These are phyloP conservation scores for Penicillium angulare DNA, from an alignment of 495 filamentous ascomycete genomes.

Conservation along the genomic window DNA sequence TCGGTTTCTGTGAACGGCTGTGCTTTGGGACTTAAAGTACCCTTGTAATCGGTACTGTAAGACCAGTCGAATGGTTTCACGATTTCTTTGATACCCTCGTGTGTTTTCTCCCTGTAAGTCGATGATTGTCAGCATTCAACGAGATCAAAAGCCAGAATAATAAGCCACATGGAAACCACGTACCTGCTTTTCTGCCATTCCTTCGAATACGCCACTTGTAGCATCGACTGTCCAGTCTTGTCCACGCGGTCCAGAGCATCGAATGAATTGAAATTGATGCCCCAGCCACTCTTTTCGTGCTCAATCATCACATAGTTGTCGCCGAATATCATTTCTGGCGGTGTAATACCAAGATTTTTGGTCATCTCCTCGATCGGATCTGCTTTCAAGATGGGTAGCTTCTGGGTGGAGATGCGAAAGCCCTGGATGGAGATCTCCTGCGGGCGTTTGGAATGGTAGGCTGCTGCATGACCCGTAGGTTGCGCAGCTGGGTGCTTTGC, in stretches of 20 bases:
- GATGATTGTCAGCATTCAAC: neutral
- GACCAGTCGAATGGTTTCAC: constrained; percentile 98
- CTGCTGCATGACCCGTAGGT: constrained; percentile 17
- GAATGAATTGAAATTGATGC: constrained; percentile 75
- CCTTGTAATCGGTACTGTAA: constrained; percentile 83
- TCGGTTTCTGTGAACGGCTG: constrained; percentile 49
- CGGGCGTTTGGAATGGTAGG: constrained; percentile 31
- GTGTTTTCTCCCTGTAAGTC: constrained; percentile 66
- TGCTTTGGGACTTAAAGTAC: constrained; percentile 48
- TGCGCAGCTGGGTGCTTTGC: constrained; percentile 1
- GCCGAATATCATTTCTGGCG: constrained; percentile 98
- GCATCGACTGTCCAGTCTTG: constrained; percentile 86
- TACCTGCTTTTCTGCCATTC: constrained; percentile 84
- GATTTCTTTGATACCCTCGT: constrained; percentile 87
- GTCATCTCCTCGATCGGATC: constrained; percentile 87
- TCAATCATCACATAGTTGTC: constrained; percentile 80
- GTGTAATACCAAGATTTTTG: constrained; percentile 71
- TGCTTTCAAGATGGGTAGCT: constrained; percentile 88
- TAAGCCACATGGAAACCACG: neutral
- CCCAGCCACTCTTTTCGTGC: constrained; percentile 68
- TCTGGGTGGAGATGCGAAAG: constrained; percentile 74
- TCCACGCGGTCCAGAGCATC: constrained; percentile 87
- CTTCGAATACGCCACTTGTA: constrained; percentile 87
- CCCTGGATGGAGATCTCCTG: constrained; percentile 49
- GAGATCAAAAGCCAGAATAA: neutral